A percentile compares a stretch with the other conserved stretches of the same genome.
These are phyloP conservation scores for Pestalotiopsis sp. DNA, from an alignment of 2,329 filamentous ascomycete genomes.

Conservation along the genomic window DNA sequence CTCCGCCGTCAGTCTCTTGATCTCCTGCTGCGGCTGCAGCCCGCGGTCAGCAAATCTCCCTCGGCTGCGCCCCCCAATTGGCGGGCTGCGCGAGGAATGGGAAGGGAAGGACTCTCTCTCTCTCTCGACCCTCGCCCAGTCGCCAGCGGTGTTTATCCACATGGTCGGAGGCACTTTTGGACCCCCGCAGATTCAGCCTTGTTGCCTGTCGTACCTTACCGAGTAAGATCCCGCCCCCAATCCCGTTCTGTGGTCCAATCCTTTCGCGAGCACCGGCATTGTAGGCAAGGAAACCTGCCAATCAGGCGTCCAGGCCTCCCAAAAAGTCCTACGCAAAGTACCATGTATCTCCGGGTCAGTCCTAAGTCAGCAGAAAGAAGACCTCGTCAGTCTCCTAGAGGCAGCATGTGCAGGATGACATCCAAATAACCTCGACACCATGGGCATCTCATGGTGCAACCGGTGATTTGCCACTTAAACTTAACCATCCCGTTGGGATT, in stretches of 20 bases:
- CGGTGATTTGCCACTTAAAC: constrained; percentile 2
- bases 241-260: constrained; percentile 27
- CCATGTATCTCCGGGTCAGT: constrained; percentile 15
- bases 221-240: constrained; percentile 36
- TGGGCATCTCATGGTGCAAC: constrained; percentile 4
- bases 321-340: constrained; percentile 19
- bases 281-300: constrained; percentile 13
- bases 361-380: constrained; percentile 14
- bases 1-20: not conserved
- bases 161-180: constrained; percentile 33
- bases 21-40: not conserved
- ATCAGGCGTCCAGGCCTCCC: constrained; percentile 10
- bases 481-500: constrained; percentile 1
- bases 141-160: constrained; percentile 28
- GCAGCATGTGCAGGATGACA: constrained; percentile 12
- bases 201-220: constrained; percentile 38
- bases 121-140: constrained; percentile 16
- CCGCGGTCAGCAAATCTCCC: constrained; percentile 8
- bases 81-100: not conserved
- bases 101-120: constrained; percentile 20
- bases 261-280: constrained; percentile 12
- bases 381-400: constrained; percentile 15
- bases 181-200: constrained; percentile 36
- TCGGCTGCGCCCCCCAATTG: constrained; percentile 8
- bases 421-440: constrained; percentile 12